Evolutionary conservation across 192 early-diverging fungal species (phyloP), one percentile per base, ranked within the genome.

Genomic region (Rhizophagus sp.): DNA sequence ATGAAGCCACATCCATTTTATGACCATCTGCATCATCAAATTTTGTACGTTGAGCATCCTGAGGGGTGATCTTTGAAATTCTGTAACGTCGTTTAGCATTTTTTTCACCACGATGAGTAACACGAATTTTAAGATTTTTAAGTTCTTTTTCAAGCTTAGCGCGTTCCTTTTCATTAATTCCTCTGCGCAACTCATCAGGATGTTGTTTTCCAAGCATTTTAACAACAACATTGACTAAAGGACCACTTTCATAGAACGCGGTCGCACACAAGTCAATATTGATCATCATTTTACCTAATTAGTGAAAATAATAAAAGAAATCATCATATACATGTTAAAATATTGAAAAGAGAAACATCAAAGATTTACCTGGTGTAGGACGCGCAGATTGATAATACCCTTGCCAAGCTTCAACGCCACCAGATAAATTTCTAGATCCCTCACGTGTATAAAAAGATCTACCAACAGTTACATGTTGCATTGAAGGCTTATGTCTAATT

Each of bases 381-480:
- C 94, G 88, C 44, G 96, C 89, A 41, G 93, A 95, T 71, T 97
- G 95, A 79, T 96, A 97, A 82, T 94, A 96, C 19, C 97, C 97
- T 81, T 93, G 92, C 97, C 97, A 97, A 7, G 96, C 90, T 87
- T 97, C 95, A 27, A 92, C 89, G 19, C 97, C 96, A 67, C 95
- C 93, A 6, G 82, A 84, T 0, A 90, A 87, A 41, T 74, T 70
- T 52, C 63, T 69, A 2, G 84, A 81, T 75, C 87, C 88, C 15
- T 89, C 86, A n/a, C 93, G 90, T 1, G 95, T 98, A 81, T 94
- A 98, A 87, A 99, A 98, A 41, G 95, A 98, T 1, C 96, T 89
- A 15, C 94, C 92, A 70, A 96, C 93, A 34, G 91, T 94, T 19
- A 90, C 87, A 82, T 95, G 95, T 39, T 87, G 82, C 71, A 92